Evolutionary conservation across 2,329 filamentous ascomycete genomes (phyloP).

Genomic region (Aspergillus eucalypticola): DNA sequence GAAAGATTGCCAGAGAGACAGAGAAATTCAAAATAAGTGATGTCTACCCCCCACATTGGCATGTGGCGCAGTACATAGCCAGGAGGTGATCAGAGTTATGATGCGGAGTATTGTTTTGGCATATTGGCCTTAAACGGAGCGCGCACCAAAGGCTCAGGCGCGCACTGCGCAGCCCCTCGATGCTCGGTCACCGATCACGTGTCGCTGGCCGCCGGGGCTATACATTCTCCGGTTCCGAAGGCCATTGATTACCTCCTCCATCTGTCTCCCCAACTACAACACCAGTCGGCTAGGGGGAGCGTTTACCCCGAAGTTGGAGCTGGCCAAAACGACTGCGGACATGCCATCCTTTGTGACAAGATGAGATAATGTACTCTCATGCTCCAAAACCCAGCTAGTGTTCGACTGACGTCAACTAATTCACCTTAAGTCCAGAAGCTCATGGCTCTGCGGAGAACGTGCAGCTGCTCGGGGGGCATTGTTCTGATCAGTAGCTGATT

Average conservation of each 20-base stretch:
- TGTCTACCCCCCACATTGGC: conserved; percentile 1
- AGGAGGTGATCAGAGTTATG: neutral
- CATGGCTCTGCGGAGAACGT: no score
- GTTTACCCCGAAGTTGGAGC: no score
- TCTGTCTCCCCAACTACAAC: neutral
- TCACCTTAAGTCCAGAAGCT: no score
- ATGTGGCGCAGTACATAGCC: neutral
- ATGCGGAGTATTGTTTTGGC: neutral
- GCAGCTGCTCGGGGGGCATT: no score
- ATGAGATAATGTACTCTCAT: no score
- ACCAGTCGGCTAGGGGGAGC: neutral
- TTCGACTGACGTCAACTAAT: no score
- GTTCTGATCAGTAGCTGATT: neutral
- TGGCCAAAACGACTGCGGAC: neutral
- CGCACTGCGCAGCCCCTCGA: conserved; percentile 1
- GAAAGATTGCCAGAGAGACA: neutral
- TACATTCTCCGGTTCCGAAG: neutral
- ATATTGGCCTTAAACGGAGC: neutral
- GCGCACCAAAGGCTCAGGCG: neutral
- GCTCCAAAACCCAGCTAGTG: no score
- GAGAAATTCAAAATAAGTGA: neutral
- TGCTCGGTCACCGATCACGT: neutral
- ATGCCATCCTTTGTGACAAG: no score
- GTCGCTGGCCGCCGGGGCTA: neutral
- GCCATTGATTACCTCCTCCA: neutral